phyloP scores from a whole-genome alignment of 2,329 filamentous ascomycete species.

The Colletotrichum lini region DNA sequence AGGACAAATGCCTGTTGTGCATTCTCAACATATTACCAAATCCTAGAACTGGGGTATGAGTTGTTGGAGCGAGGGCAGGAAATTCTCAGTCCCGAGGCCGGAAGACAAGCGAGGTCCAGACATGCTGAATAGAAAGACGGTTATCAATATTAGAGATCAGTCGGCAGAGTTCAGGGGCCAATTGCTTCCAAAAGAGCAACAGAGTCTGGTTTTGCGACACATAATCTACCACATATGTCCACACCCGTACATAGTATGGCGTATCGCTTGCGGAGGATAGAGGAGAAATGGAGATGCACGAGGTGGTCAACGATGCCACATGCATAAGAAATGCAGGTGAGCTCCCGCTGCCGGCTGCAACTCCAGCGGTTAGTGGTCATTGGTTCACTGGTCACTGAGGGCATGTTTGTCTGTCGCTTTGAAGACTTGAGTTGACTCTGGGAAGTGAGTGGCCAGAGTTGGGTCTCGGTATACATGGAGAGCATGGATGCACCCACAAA shows the following conservation, averaged over 20 bases:
- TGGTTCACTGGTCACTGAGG: too few species aligned
- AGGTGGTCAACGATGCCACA: not conserved
- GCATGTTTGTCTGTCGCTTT: not conserved
- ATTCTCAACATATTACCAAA: not conserved
- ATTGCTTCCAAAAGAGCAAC: not conserved
- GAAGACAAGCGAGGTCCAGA: not conserved
- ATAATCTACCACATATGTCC: too few species aligned
- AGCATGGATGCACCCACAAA: not conserved
- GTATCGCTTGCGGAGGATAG: not conserved
- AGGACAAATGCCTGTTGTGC: not conserved
- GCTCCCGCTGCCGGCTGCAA: too few species aligned
- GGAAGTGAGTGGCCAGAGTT: not conserved
- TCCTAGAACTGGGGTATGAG: not conserved
- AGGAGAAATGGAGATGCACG: not conserved
- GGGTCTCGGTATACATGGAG: not conserved
- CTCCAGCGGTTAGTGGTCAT: too few species aligned
- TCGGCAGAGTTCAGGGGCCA: not conserved
- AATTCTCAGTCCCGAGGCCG: conserved; percentile 12
- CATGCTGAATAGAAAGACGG: too few species aligned
- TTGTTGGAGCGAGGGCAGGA: not conserved
- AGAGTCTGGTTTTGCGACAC: too few species aligned
- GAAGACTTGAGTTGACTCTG: not conserved
- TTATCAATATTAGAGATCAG: not conserved
- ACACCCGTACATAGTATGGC: too few species aligned
- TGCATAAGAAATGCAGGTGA: too few species aligned